These are phyloP conservation scores for Naematelia encephala DNA, from an alignment of 768 basidiomycete genomes.

Conservation along the genomic window DNA sequence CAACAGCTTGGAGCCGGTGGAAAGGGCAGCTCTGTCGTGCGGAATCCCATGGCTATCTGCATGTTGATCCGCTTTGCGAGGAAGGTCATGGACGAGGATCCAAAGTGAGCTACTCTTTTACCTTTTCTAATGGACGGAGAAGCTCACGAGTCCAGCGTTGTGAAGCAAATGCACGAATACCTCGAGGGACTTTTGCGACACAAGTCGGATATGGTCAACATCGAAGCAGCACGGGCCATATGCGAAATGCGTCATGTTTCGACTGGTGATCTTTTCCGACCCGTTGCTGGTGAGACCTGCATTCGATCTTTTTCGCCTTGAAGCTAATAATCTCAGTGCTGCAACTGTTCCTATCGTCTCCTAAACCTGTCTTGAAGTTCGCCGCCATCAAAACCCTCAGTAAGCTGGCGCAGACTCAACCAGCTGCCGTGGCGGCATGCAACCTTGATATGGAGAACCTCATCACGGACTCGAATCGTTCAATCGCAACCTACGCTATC, in stretches of 20 bases:
- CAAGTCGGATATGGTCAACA: slow-evolving; percentile 99
- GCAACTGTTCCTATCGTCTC: slow-evolving; percentile 91
- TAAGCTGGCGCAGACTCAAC: slow-evolving; percentile 78
- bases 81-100: slow-evolving; percentile 99
- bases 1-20: slow-evolving; percentile 66
- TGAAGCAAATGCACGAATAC: slow-evolving; percentile 87
- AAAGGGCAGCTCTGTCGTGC: slow-evolving; percentile 73
- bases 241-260: slow-evolving; percentile 90
- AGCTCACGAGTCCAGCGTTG: slow-evolving; percentile 59
- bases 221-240: slow-evolving; percentile 94
- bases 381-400: slow-evolving; percentile 95
- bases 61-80: slow-evolving; percentile 98
- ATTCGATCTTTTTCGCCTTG: neutral
- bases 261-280: slow-evolving; percentile 70
- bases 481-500: slow-evolving; percentile 96
- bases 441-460: slow-evolving; percentile 96
- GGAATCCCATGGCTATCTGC: slow-evolving; percentile 95
- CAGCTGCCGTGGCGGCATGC: slow-evolving; percentile 79
- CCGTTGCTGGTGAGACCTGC: slow-evolving; percentile 73
- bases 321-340: slow-evolving; percentile 60
- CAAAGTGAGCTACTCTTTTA: slow-evolving; percentile 65
- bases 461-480: slow-evolving; percentile 91
- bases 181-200: slow-evolving; percentile 93
- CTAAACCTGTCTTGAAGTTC: slow-evolving; percentile 92
- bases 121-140: neutral